phyloP scores from a whole-genome alignment of 345 rosid species.

The Raphanus sativus region DNA sequence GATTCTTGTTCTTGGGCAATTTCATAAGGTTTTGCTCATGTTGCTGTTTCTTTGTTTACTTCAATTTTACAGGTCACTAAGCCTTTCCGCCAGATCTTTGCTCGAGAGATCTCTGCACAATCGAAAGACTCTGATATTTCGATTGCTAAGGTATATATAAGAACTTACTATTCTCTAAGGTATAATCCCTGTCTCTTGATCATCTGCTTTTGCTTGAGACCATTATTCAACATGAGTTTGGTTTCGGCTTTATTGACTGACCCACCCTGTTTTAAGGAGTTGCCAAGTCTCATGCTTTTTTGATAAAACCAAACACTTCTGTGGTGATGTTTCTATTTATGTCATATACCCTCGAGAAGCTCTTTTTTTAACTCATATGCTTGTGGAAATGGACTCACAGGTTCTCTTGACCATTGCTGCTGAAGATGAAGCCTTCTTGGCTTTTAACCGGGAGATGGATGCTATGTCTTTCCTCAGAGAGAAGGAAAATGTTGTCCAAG shows the following conservation, averaged over 20 bases:
- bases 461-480: constrained; percentile 52
- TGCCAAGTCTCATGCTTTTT: constrained; percentile 4
- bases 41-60: constrained; percentile 30
- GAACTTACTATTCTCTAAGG: constrained; percentile 38
- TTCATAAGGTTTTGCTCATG: constrained; percentile 7
- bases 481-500: constrained; percentile 43
- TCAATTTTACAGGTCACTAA: constrained; percentile 51
- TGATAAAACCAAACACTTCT: neutral
- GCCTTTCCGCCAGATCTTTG: constrained; percentile 66
- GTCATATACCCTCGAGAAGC: neutral
- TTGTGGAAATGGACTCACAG: constrained; percentile 44
- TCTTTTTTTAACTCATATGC: constrained; percentile 10
- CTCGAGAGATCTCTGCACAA: constrained; percentile 65
- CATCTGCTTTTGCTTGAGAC: constrained; percentile 21
- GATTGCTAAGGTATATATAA: constrained; percentile 66
- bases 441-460: constrained; percentile 60
- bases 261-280: neutral
- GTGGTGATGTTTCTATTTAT: neutral
- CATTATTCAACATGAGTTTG: constrained; percentile 14
- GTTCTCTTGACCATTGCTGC: constrained; percentile 79
- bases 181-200: constrained; percentile 37
- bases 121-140: constrained; percentile 78
- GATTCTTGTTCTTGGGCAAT: neutral
- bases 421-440: constrained; percentile 81
- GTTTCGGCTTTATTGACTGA: too few species aligned